Evolutionary conservation across 176 grass and related monocot species (phyloP).

Genomic region (Juncus inflexus): DNA sequence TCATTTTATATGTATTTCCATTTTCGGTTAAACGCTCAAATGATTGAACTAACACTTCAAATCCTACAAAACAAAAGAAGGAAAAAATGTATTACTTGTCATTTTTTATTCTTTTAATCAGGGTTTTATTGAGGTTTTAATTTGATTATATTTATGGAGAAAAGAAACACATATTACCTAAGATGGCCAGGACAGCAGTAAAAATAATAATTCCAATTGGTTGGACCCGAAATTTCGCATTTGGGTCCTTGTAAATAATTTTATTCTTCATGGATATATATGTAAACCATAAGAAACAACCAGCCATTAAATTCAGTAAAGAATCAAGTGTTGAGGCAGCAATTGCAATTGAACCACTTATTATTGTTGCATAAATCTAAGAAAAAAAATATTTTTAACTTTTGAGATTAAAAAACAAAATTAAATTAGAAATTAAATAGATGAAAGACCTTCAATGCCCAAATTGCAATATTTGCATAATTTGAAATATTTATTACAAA

Average conservation of each 20-base stretch:
- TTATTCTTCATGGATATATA: conserved; percentile 79
- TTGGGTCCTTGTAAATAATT: conserved; percentile 71
- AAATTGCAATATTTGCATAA: conserved; percentile 65
- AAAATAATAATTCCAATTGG: conserved; percentile 83
- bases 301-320: conserved; percentile 72
- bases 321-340: conserved; percentile 85
- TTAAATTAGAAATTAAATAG: conserved; percentile 3
- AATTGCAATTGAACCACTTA: conserved; percentile 86
- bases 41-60: conserved; percentile 57
- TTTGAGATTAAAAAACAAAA: conserved; percentile 4
- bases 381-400: background rate
- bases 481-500: conserved; percentile 82
- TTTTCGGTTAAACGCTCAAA: conserved; percentile 55
- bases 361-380: conserved; percentile 70
- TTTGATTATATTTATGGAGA: too few species aligned
- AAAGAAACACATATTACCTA: conserved; percentile 49
- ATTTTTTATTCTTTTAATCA: too few species aligned
- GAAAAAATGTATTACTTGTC: conserved; percentile 10
- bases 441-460: conserved; percentile 50
- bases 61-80: conserved; percentile 37
- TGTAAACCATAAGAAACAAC: conserved; percentile 83
- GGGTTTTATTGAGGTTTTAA: too few species aligned
- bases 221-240: conserved; percentile 71
- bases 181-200: conserved; percentile 65
- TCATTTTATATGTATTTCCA: conserved; percentile 47